Conservation (phyloP, 106 monocot species). For the Acorus gramineus region DNA sequence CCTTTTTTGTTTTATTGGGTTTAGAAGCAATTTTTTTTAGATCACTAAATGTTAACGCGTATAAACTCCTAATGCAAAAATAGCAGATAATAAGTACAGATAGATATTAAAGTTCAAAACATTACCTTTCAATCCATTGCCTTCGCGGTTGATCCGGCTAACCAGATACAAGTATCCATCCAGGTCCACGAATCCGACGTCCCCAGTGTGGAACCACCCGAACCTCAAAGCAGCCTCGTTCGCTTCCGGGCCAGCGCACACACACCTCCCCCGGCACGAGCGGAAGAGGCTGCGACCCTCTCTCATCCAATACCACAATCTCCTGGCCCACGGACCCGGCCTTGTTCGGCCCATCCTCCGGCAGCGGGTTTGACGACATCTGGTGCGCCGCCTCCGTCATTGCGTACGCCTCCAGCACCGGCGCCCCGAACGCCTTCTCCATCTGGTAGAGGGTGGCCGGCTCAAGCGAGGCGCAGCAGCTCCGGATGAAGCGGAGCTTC, state of each 20-base stretch:
- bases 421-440: constrained; percentile 60
- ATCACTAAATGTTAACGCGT: too few species aligned
- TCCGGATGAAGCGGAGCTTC: constrained; percentile 78
- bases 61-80: too few species aligned
- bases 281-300: constrained; percentile 16
- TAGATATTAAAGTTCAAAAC: too few species aligned
- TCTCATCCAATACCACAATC: constrained; percentile 54
- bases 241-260: constrained; percentile 60
- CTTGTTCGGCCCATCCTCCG: constrained; percentile 57
- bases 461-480: constrained; percentile 90
- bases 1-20: too few species aligned
- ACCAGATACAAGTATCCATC: constrained; percentile 82
- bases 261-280: constrained; percentile 66
- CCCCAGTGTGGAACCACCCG: constrained; percentile 97
- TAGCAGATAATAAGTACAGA: too few species aligned
- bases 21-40: too few species aligned
- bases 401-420: constrained; percentile 92
- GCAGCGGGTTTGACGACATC: constrained; percentile 80
- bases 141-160: constrained; percentile 91
- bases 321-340: constrained; percentile 74
- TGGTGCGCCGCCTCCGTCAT: constrained; percentile 94
- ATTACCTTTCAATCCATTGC: constrained; percentile 18
- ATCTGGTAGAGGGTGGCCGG: constrained; percentile 48
- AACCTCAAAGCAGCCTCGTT: constrained; percentile 62
- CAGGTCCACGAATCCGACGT: constrained; percentile 56